Base-by-base conservation (phyloP, 805 yeast genomes). In the Candida chauliodis region DNA sequence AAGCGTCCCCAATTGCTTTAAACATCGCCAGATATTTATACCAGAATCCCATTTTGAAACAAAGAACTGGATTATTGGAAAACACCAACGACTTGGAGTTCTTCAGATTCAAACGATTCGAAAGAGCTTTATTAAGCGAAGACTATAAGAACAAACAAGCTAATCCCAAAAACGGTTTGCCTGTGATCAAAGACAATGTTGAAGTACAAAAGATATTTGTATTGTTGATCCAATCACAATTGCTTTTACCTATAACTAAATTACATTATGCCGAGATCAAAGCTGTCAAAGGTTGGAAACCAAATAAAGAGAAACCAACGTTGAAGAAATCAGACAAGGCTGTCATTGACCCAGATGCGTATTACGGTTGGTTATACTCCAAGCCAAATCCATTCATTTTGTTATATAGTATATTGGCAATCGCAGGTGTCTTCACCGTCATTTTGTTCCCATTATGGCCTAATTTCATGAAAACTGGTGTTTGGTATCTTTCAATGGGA, bases 391-490 rank as follows among this genome's bases (percentile, higher is more conserved):
- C 89, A 35, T 76, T 59, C 47, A 76, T 84, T 42, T 56, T 78
- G 32, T 56, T 79, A 30, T 79, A 79, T 50, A 82, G 86, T 6
- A 73, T 81, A 2, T 70, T 84, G 47, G 81, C 84, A 19, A 62
- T 91, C 15, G 76, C 75, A 5, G 82, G 76, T 16, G 71, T 84
- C 3, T 78, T 84, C 48, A 69, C 77, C 2, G 56, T 82, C 21
- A 78, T 85, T 24, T 66, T 84, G 53, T 93, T 88, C 80, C 99
- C 98, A 46, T 73, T 93, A 53, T 93, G 99, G 99, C 99, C 99
- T 19, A 54, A 69, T 25, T 78, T 82, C 61, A 80, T 93, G 93
- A 81, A 95, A 58, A 73, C 73, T 39, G 95, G 93, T 30, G 96
- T 87, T 22, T 93, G 95, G 85, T 93, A 89, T 58, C 57, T 88